Percentiles rank a stretch among this genome's conserved stretches.
Conservation (phyloP, 2,329 filamentous ascomycete genomes). For the Fusarium sp. region DNA sequence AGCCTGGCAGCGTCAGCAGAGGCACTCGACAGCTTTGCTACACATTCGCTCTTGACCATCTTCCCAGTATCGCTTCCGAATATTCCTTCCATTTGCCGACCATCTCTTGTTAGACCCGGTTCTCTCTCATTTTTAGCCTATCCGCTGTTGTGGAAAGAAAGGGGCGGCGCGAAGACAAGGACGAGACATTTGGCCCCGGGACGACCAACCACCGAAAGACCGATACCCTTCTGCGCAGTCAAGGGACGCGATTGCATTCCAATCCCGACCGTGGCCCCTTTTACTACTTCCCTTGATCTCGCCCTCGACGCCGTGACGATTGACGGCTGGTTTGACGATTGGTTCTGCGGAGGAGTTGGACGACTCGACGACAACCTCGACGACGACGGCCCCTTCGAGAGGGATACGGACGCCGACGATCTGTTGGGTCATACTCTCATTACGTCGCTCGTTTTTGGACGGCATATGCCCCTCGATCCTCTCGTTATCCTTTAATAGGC, state of each 20-base stretch:
- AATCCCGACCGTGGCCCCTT: constrained; percentile 9
- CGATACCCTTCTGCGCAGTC: constrained; percentile 13
- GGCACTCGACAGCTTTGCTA: constrained; percentile 14
- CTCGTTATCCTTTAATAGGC: constrained; percentile 1
- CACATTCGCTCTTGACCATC: constrained; percentile 27
- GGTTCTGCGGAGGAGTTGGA: constrained; percentile 5
- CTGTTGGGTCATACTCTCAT: not conserved
- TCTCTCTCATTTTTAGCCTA: constrained; percentile 4
- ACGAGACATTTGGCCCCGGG: constrained; percentile 32
- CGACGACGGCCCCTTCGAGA: constrained; percentile 2
- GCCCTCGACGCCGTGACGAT: constrained; percentile 16
- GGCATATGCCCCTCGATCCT: not conserved
- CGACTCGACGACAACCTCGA: constrained; percentile 13
- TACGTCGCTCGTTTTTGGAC: constrained; percentile 1
- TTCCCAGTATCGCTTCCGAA: constrained; percentile 9
- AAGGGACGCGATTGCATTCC: constrained; percentile 34
- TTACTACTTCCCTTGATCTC: not conserved
- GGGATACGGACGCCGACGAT: not conserved
- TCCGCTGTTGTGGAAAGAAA: constrained; percentile 28
- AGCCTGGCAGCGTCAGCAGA: constrained; percentile 25
- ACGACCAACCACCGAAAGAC: constrained; percentile 2
- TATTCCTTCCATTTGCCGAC: not conserved
- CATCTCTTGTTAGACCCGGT: not conserved
- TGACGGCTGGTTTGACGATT: constrained; percentile 12
- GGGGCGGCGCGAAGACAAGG: constrained; percentile 20